phyloP scores from a whole-genome alignment of 208 protist genomes.

The Crithidia expoeki region DNA sequence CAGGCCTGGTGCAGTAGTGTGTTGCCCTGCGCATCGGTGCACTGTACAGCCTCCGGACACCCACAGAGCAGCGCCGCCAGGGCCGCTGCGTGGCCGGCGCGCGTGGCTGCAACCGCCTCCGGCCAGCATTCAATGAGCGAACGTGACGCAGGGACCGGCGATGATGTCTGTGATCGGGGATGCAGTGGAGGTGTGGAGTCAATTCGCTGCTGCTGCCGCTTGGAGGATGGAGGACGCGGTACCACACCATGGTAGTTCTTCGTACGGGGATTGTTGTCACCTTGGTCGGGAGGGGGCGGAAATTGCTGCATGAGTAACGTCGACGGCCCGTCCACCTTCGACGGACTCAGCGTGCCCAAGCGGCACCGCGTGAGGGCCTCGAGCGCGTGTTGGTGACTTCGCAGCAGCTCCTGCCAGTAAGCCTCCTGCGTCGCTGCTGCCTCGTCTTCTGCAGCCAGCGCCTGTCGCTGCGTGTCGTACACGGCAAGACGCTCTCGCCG shows the following conservation, averaged over 20 bases:
- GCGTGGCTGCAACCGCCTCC: neutral
- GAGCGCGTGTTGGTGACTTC: neutral
- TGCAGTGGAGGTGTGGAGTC: neutral
- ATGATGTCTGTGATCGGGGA: neutral
- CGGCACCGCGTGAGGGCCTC: neutral
- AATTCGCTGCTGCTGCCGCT: neutral
- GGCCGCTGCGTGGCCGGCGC: neutral
- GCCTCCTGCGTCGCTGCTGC: constrained; percentile 3
- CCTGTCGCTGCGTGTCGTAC: neutral
- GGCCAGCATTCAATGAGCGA: neutral
- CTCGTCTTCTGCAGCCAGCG: neutral
- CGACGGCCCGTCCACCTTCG: neutral
- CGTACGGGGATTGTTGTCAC: neutral
- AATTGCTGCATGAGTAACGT: neutral
- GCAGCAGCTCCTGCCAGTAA: constrained; percentile 1
- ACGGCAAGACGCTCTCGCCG: neutral
- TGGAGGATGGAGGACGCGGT: constrained; percentile 2
- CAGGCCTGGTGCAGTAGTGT: constrained; percentile 43
- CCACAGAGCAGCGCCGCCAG: neutral
- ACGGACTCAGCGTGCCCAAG: neutral
- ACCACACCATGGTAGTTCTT: neutral
- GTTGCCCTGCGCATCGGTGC: constrained; percentile 26
- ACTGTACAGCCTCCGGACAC: constrained; percentile 13
- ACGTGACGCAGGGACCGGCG: neutral
- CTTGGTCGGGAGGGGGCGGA: neutral